Percentiles rank a stretch among this genome's conserved stretches.
Evolutionary conservation across 805 yeast genomes (phyloP).

Genomic region (Brettanomyces sp.): DNA sequence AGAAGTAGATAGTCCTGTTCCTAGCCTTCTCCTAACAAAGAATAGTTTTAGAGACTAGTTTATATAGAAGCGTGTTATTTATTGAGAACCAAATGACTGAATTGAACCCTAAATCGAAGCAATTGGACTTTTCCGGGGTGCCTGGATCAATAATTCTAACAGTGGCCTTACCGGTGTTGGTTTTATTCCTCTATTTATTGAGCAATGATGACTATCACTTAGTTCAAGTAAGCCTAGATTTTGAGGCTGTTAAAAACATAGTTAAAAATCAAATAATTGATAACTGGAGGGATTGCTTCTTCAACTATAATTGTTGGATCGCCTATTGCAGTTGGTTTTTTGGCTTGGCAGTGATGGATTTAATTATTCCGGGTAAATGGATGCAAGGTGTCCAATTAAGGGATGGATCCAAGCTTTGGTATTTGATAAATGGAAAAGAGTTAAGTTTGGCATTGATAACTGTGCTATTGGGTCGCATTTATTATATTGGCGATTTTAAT

Average conservation of each 20-base stretch:
- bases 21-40: no score
- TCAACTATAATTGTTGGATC: conserved; percentile 44
- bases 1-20: no score
- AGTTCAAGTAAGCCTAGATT: conserved; percentile 37
- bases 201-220: conserved; percentile 52
- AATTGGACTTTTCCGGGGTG: conserved; percentile 70
- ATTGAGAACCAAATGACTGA: conserved; percentile 4
- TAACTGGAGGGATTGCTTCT: conserved; percentile 22
- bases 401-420: conserved; percentile 62
- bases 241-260: conserved; percentile 22
- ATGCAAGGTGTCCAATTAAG: conserved; percentile 60
- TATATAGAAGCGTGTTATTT: no score
- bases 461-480: conserved; percentile 38
- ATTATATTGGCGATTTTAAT: conserved; percentile 28
- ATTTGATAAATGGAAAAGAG: conserved; percentile 75
- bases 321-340: conserved; percentile 70
- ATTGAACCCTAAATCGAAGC: conserved; percentile 63
- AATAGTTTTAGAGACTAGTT: no score
- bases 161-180: conserved; percentile 55
- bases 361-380: conserved; percentile 68
- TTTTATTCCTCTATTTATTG: conserved; percentile 48
- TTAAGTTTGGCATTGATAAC: conserved; percentile 33
- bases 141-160: conserved; percentile 65
- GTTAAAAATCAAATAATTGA: conserved; percentile 9
- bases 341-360: conserved; percentile 53